Percentiles rank a stretch among this genome's conserved stretches.
These are phyloP conservation scores for Racocetra persica DNA, from an alignment of 371 early-diverging fungal species.

Conservation along the genomic window DNA sequence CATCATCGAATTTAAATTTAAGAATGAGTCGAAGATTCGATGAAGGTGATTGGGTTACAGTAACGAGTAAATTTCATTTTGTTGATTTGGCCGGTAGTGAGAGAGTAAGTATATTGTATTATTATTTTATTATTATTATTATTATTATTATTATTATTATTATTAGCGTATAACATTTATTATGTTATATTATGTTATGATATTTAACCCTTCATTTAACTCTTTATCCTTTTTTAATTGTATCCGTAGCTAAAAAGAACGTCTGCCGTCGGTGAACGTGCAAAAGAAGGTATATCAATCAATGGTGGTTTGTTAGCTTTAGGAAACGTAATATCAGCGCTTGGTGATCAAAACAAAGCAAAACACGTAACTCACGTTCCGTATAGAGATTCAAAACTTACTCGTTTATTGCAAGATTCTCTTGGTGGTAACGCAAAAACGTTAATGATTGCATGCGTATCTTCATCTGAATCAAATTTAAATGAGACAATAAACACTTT, in stretches of 20 bases:
- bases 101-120: slow-evolving; percentile 62
- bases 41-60: slow-evolving; percentile 60
- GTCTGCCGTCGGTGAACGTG: slow-evolving; percentile 92
- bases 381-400: slow-evolving; percentile 98
- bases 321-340: slow-evolving; percentile 98
- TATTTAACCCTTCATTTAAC: background rate
- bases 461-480: slow-evolving; percentile 79
- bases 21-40: slow-evolving; percentile 42
- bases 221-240: background rate
- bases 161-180: background rate
- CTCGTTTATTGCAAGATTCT: slow-evolving; percentile 94
- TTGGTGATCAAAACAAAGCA: slow-evolving; percentile 84
- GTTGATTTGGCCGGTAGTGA: slow-evolving; percentile 99
- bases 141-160: background rate
- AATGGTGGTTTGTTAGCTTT: slow-evolving; percentile 97
- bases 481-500: slow-evolving; percentile 94
- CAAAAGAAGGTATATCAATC: slow-evolving; percentile 98
- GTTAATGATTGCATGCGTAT: slow-evolving; percentile 94
- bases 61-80: slow-evolving; percentile 90
- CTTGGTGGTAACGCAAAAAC: slow-evolving; percentile 94
- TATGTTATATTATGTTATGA: background rate
- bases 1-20: slow-evolving; percentile 5
- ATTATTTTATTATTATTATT: background rate
- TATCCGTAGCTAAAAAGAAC: slow-evolving; percentile 87
- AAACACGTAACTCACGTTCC: slow-evolving; percentile 80